phyloP scores from a whole-genome alignment of 306 rosid species.

The Clitoria ternatea region DNA sequence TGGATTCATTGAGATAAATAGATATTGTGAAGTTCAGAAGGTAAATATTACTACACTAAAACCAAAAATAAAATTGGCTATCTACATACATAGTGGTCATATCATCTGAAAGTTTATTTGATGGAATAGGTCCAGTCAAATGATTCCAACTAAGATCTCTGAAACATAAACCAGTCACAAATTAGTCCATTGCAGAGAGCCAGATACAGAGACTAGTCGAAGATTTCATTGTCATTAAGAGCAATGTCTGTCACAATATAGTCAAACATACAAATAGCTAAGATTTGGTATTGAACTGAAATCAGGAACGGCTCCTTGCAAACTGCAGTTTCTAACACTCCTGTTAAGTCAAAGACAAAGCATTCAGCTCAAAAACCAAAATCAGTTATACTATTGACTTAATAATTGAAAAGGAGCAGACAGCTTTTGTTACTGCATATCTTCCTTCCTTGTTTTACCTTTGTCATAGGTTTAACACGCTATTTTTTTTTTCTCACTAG shows the following conservation, averaged over 20 bases:
- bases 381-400: background rate
- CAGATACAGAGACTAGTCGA: constrained; percentile 1
- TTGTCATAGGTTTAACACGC: no score
- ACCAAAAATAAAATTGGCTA: background rate
- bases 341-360: constrained; percentile 46
- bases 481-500: no score
- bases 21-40: background rate
- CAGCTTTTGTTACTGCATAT: no score
- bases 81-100: constrained; percentile 71
- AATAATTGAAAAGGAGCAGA: background rate
- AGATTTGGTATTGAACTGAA: constrained; percentile 52
- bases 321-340: constrained; percentile 81
- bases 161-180: constrained; percentile 31
- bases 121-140: constrained; percentile 58
- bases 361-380: constrained; percentile 13
- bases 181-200: no score
- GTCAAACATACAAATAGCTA: constrained; percentile 65
- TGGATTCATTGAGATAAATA: background rate
- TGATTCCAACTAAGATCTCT: constrained; percentile 85
- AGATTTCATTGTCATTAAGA: background rate
- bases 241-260: background rate
- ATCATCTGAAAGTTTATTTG: constrained; percentile 45
- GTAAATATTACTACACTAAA: no score
- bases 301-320: constrained; percentile 81
- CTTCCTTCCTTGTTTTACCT: background rate